Conservation (phyloP, 2,329 filamentous ascomycete genomes). For the Lecanicillium sp. region DNA sequence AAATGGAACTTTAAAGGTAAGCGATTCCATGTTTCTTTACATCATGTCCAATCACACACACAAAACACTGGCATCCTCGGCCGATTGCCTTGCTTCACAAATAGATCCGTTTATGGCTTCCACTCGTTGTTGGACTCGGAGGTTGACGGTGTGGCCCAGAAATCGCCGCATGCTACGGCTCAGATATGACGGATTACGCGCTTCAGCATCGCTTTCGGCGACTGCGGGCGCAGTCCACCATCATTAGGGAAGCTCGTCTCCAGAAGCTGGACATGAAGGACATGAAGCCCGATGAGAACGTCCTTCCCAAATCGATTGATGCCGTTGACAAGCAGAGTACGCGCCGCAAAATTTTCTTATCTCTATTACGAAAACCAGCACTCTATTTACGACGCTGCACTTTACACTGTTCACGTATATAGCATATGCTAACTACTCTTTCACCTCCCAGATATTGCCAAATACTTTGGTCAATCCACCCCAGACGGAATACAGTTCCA, state of each 20-base stretch:
- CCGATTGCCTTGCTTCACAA: too few relatives aligned
- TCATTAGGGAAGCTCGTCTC: slow-evolving; percentile 27
- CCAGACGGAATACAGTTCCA: slow-evolving; percentile 52
- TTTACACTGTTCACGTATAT: background rate
- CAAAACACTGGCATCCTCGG: background rate
- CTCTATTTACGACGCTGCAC: background rate
- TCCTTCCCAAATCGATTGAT: slow-evolving; percentile 29
- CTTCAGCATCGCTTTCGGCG: slow-evolving; percentile 46
- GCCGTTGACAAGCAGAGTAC: slow-evolving; percentile 34
- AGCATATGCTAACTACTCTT: slow-evolving; percentile 3
- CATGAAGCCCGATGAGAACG: slow-evolving; percentile 25
- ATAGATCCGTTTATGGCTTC: too few relatives aligned
- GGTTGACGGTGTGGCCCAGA: slow-evolving; percentile 24
- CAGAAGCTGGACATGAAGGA: slow-evolving; percentile 34
- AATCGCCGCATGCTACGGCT: slow-evolving; percentile 39
- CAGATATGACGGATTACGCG: slow-evolving; percentile 38
- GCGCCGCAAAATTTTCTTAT: slow-evolving; percentile 10
- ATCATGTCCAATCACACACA: too few relatives aligned
- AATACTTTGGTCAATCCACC: slow-evolving; percentile 53
- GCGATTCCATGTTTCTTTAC: too few relatives aligned
- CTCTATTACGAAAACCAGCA: too few relatives aligned
- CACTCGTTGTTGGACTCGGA: background rate
- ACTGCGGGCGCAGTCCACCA: slow-evolving; percentile 32
- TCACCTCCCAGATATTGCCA: slow-evolving; percentile 44
- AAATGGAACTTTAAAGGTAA: slow-evolving; percentile 57